Evolutionary conservation across 148 eudicot species (phyloP).

Genomic region (Rhododendron ovatum): DNA sequence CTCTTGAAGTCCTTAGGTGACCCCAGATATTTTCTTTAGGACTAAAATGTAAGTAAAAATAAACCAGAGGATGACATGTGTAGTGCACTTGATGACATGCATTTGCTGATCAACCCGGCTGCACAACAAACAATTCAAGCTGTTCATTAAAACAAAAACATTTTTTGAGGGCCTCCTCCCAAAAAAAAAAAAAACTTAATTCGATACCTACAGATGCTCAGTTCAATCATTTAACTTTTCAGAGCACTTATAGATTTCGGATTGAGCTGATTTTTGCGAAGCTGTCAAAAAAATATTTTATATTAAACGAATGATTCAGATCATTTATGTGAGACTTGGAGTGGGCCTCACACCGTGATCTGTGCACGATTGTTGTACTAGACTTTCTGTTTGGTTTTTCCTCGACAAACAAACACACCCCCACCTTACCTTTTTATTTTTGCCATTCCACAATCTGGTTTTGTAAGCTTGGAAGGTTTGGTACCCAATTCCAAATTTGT

Average conservation of each 20-base stretch:
- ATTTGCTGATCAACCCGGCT: background rate
- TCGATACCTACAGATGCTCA: background rate
- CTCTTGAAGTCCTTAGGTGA: background rate
- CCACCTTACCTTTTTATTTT: background rate
- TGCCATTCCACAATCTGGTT: background rate
- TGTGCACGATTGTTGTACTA: background rate
- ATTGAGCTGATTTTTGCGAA: background rate
- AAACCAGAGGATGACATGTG: background rate
- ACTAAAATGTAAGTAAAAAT: background rate
- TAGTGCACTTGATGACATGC: background rate
- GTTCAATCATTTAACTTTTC: too few species aligned
- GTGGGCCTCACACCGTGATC: background rate
- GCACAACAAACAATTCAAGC: too few species aligned
- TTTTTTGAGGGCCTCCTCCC: too few species aligned
- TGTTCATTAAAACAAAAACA: too few species aligned
- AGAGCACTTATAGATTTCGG: background rate
- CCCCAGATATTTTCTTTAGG: background rate
- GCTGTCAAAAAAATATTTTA: too few species aligned
- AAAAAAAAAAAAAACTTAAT: too few species aligned
- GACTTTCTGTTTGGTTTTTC: background rate
- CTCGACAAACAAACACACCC: background rate
- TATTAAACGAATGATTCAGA: too few species aligned
- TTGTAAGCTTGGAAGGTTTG: conserved; percentile 8
- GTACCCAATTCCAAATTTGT: background rate
- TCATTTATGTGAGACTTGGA: too few species aligned